Evolutionary conservation across 495 filamentous ascomycete species (phyloP).

Genomic region (Aspergillus panamensis): DNA sequence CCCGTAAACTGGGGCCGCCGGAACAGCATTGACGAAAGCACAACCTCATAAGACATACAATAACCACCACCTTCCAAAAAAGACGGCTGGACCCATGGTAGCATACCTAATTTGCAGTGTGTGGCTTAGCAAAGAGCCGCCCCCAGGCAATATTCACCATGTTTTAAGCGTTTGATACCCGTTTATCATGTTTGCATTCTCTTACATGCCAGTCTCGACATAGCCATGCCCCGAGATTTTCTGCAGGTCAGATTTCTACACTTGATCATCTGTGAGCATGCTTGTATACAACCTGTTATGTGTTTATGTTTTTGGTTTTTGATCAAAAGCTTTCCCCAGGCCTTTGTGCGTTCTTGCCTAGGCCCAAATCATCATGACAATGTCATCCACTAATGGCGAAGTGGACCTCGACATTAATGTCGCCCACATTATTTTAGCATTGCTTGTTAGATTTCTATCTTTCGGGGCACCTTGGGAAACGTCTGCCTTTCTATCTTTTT

Average conservation of each 20-base stretch:
- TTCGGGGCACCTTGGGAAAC: neutral
- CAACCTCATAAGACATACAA: slow-evolving; percentile 24
- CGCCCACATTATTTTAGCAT: neutral
- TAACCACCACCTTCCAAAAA: neutral
- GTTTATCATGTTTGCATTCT: slow-evolving; percentile 17
- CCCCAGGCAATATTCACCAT: neutral
- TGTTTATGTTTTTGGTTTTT: slow-evolving; percentile 6
- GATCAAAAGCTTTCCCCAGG: neutral
- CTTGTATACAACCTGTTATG: slow-evolving; percentile 5
- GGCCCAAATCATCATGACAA: neutral
- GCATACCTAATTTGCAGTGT: slow-evolving; percentile 5
- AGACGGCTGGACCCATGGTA: neutral
- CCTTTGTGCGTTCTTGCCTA: neutral
- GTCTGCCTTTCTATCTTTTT: neutral
- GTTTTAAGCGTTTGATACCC: slow-evolving; percentile 24
- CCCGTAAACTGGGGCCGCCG: slow-evolving; percentile 88
- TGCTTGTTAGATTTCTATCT: neutral
- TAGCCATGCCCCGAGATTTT: slow-evolving; percentile 8
- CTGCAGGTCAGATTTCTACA: slow-evolving; percentile 10
- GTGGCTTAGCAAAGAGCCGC: neutral
- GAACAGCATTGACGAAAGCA: slow-evolving; percentile 59
- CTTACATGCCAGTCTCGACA: slow-evolving; percentile 13
- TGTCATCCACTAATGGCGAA: neutral
- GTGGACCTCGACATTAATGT: neutral
- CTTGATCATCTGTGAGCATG: slow-evolving; percentile 9